Evolutionary conservation across 2,329 filamentous ascomycete species (phyloP), one percentile per base, ranked within the genome.

Genomic region (Didymella exigua): DNA sequence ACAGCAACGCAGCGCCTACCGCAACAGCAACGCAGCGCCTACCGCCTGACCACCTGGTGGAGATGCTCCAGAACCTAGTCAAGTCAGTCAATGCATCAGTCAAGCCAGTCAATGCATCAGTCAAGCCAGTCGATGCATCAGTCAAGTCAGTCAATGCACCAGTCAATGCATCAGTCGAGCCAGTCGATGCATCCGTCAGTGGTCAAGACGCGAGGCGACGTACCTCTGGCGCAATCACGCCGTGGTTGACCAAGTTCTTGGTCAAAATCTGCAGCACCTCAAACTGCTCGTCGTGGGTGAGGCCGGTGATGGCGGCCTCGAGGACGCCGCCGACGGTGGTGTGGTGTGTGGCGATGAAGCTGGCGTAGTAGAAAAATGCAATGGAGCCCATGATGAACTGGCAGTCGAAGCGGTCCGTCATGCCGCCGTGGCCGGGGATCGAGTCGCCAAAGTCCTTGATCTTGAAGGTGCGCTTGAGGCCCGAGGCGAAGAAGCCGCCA

Each of bases 351-450:
- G 93, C 93, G 69, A 99, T 93, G 75, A 99, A 99, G 70, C 90
- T 95, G 75, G 97, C 93, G 78, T 96, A 99, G 79, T 99, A 99
- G 84, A 99, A 93, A 80, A 92, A 98, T 14, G 93, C 86, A 70
- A 99, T 98, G 77, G 96, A 95, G 8, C 95, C 95, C 95, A 99
- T 99, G 80, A 98, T 98, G 79, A 99, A 99, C 74, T 99, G 95
- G 76, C 95, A 99, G 74, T 99, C 95, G 93, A 99, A 98, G 59
- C 95, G 90, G 74, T 99, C 95, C 14, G 95, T 99, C 79, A 99
- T 98, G 66, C 95, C 95, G 58, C 95, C 95, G 70, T 99, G 95
- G 19, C 95, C 95, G 1, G 95, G 95, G 66, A 99, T 99, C 1
- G 92, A 96, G 77, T 99, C 91, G 65, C 95, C 95, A 78, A 99